Evolutionary conservation across 768 basidiomycete species (phyloP).

Genomic region (Dictyophora rubrovolvata): DNA sequence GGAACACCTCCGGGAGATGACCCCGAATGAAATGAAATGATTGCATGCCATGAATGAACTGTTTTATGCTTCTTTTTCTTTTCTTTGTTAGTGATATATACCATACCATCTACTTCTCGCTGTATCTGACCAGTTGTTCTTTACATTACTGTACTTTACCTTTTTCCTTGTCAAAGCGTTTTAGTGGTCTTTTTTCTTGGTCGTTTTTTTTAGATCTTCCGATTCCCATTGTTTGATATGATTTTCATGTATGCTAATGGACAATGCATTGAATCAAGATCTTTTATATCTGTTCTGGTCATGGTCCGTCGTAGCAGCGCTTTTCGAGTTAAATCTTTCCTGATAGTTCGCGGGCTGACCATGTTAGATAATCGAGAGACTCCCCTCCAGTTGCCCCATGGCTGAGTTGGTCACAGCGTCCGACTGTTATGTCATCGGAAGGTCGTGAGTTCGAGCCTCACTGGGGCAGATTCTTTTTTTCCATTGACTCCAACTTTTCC

Average conservation of each 20-base stretch:
- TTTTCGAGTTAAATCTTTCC: no score
- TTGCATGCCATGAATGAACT: not conserved
- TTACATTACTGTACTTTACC: constrained; percentile 19
- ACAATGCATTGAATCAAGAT: not conserved
- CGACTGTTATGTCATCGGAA: constrained; percentile 33
- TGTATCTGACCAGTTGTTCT: constrained; percentile 22
- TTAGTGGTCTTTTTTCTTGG: not conserved
- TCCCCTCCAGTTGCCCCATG: not conserved
- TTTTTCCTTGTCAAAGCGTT: constrained; percentile 7
- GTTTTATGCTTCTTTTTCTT: not conserved
- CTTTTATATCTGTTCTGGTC: not conserved
- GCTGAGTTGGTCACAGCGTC: not conserved
- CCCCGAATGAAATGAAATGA: not conserved
- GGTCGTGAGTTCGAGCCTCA: constrained; percentile 64
- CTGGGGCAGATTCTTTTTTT: constrained; percentile 33
- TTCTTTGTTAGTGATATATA: not conserved
- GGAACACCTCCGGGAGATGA: constrained; percentile 32
- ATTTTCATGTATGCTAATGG: not conserved
- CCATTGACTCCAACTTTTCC: no score
- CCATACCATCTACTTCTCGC: no score
- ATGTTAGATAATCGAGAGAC: not conserved
- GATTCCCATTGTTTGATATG: not conserved
- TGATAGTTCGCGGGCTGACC: no score
- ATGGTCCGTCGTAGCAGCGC: no score
- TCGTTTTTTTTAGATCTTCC: not conserved